These are phyloP conservation scores for Hyphopichia khmerensis DNA, from an alignment of 1,139 yeast genomes.

Conservation along the genomic window DNA sequence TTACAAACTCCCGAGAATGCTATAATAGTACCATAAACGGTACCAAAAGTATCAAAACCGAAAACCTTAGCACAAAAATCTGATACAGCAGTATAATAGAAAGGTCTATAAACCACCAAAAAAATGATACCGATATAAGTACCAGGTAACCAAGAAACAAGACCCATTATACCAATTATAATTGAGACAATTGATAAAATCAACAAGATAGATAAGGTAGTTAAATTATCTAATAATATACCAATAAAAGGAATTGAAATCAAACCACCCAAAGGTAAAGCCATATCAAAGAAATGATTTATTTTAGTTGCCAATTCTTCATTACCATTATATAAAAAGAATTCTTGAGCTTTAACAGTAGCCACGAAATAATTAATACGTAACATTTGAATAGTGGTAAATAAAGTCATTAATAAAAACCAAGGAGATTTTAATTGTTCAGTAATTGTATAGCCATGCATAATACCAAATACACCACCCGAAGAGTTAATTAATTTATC, in stretches of 20 bases:
- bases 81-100: slow-evolving; percentile 87
- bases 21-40: slow-evolving; percentile 85
- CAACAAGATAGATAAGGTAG: slow-evolving; percentile 57
- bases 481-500: slow-evolving; percentile 50
- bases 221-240: slow-evolving; percentile 68
- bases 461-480: slow-evolving; percentile 82
- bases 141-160: slow-evolving; percentile 50
- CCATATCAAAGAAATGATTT: slow-evolving; percentile 77
- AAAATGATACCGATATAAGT: slow-evolving; percentile 64
- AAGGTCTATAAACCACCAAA: slow-evolving; percentile 85
- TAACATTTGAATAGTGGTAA: slow-evolving; percentile 85
- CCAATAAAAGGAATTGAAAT: slow-evolving; percentile 87
- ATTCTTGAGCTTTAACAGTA: slow-evolving; percentile 77
- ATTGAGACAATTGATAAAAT: slow-evolving; percentile 56
- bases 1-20: slow-evolving; percentile 79
- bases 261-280: slow-evolving; percentile 85
- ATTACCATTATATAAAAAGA: slow-evolving; percentile 54
- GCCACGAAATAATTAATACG: slow-evolving; percentile 91
- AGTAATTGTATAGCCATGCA: slow-evolving; percentile 64
- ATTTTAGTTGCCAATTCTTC: slow-evolving; percentile 54
- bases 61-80: slow-evolving; percentile 91
- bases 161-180: slow-evolving; percentile 65
- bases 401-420: slow-evolving; percentile 73
- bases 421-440: slow-evolving; percentile 74
- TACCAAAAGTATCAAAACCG: slow-evolving; percentile 90